These are phyloP conservation scores for Neohortaea acidophila DNA, from an alignment of 495 filamentous ascomycete genomes.

Conservation along the genomic window DNA sequence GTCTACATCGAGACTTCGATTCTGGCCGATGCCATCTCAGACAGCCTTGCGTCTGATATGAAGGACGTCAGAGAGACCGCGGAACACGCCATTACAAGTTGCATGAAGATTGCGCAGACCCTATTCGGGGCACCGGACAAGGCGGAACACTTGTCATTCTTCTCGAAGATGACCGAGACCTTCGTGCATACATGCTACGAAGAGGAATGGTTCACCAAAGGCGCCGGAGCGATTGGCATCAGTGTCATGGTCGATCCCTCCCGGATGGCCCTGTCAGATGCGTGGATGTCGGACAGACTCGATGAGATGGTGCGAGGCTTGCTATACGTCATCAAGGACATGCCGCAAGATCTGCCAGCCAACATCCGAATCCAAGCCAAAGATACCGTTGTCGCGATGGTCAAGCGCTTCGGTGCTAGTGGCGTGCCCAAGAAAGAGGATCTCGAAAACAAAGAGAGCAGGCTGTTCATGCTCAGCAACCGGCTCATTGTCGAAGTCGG, in stretches of 20 bases:
- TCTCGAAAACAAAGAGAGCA: slow-evolving; percentile 46
- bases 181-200: slow-evolving; percentile 92
- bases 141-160: slow-evolving; percentile 62
- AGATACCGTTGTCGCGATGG: slow-evolving; percentile 60
- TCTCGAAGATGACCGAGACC: slow-evolving; percentile 57
- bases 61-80: slow-evolving; percentile 68
- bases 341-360: slow-evolving; percentile 79
- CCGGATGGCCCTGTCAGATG: slow-evolving; percentile 64
- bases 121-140: slow-evolving; percentile 60
- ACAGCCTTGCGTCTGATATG: slow-evolving; percentile 73
- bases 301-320: slow-evolving; percentile 72
- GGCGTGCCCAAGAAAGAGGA: slow-evolving; percentile 68
- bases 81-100: slow-evolving; percentile 54
- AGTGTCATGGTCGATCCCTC: slow-evolving; percentile 75
- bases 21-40: slow-evolving; percentile 74
- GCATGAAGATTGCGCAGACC: slow-evolving; percentile 59
- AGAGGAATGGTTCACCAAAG: slow-evolving; percentile 95
- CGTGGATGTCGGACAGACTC: slow-evolving; percentile 67
- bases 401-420: slow-evolving; percentile 31
- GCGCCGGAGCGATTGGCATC: slow-evolving; percentile 72
- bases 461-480: slow-evolving; percentile 58
- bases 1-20: slow-evolving; percentile 71
- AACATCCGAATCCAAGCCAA: slow-evolving; percentile 69
- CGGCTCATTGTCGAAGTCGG: slow-evolving; percentile 74
- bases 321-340: slow-evolving; percentile 94